phyloP scores from a whole-genome alignment of 352 stramenopile species.

The Phytopythium chamaehyphon region DNA sequence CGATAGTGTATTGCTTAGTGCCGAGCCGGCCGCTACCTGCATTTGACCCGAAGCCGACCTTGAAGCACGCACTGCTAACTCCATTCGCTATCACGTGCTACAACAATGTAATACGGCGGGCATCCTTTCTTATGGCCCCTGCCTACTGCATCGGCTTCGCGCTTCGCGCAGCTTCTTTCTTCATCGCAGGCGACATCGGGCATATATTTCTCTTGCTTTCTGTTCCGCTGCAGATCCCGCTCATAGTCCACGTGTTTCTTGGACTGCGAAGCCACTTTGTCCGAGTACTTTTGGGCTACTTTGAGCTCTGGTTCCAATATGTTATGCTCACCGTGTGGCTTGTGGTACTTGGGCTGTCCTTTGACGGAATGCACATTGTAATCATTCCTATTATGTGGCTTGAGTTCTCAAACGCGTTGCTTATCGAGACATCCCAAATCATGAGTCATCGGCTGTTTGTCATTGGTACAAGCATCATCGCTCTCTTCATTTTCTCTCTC shows the following conservation, averaged over 20 bases:
- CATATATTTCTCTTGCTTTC: background rate
- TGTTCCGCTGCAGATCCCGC: background rate
- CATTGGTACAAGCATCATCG: background rate
- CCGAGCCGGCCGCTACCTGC: background rate
- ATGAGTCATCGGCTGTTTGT: background rate
- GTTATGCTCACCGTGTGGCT: background rate
- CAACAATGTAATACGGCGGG: background rate
- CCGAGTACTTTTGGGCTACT: constrained; percentile 1
- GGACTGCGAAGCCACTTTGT: constrained; percentile 1
- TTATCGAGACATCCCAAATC: constrained; percentile 1
- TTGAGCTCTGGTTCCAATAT: constrained; percentile 2
- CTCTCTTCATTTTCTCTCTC: background rate
- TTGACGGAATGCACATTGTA: background rate
- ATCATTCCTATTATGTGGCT: constrained; percentile 1
- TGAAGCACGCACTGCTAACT: background rate
- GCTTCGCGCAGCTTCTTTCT: background rate
- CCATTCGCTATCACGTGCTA: background rate
- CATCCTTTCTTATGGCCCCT: background rate
- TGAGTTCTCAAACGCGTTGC: constrained; percentile 2
- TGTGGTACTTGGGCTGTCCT: background rate
- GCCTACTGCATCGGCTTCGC: constrained; percentile 3
- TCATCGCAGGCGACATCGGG: background rate
- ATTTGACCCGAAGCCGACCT: background rate
- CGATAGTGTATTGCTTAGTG: background rate
- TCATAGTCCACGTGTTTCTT: background rate